These are phyloP conservation scores for Auricularia heimuer DNA, from an alignment of 768 basidiomycete genomes.

Conservation along the genomic window DNA sequence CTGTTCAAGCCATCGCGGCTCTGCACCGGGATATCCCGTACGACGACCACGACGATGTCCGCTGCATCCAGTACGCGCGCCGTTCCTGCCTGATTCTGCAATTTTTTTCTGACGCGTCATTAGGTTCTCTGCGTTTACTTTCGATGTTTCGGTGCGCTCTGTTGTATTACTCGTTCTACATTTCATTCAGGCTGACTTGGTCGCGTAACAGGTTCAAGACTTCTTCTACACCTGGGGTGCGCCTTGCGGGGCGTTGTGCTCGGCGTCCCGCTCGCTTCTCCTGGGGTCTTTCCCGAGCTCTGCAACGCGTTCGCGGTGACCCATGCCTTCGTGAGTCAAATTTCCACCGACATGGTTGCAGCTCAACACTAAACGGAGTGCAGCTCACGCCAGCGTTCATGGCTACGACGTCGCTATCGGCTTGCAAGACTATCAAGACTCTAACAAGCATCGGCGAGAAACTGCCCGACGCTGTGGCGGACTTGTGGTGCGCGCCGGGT, in stretches of 20 bases:
- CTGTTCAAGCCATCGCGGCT: not conserved
- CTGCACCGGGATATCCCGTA: constrained; percentile 1
- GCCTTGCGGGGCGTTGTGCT: not conserved
- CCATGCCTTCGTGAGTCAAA: not conserved
- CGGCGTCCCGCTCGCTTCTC: not conserved
- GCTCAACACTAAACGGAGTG: not conserved
- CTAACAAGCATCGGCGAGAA: not conserved
- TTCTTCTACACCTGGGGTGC: constrained; percentile 1
- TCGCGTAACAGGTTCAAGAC: not conserved
- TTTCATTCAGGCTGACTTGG: not conserved
- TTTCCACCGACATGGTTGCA: not conserved
- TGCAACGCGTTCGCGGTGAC: not conserved
- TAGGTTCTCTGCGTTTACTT: constrained; percentile 1
- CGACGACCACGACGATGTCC: not conserved
- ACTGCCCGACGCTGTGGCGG: not conserved
- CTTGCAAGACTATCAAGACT: not conserved
- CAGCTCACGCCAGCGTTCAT: not conserved
- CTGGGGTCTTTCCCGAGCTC: not conserved
- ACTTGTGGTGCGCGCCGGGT: not conserved
- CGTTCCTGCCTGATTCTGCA: not conserved
- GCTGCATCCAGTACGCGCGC: not conserved
- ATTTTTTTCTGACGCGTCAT: not conserved
- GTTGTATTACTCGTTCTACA: not conserved
- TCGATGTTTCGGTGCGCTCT: not conserved
- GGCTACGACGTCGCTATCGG: not conserved